These are phyloP conservation scores for Brasenia schreberi DNA, from an alignment of 164 flowering plant genomes.

Conservation along the genomic window DNA sequence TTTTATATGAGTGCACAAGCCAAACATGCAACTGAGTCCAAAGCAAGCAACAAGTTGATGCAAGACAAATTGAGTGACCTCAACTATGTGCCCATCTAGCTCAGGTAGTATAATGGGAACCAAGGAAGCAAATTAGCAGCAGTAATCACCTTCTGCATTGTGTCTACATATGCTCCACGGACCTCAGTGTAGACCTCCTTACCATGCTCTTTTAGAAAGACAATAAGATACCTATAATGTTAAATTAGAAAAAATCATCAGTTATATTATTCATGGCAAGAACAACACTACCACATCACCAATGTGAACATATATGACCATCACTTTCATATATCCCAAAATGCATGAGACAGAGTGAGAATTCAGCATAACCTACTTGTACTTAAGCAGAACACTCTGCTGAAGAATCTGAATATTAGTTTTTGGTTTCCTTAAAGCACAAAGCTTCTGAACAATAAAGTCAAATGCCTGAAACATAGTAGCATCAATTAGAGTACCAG, in stretches of 20 bases:
- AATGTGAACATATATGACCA: no score
- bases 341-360: neutral
- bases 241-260: neutral
- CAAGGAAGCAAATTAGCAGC: neutral
- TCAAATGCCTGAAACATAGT: constrained; percentile 66
- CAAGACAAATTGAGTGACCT: no score
- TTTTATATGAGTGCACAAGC: no score
- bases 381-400: constrained; percentile 87
- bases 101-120: no score
- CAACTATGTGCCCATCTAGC: no score
- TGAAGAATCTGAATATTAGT: constrained; percentile 98
- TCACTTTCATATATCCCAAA: neutral
- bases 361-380: constrained; percentile 51
- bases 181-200: constrained; percentile 79
- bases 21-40: no score
- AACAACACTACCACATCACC: no score
- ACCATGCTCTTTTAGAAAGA: constrained; percentile 90
- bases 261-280: no score
- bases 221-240: constrained; percentile 49
- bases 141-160: constrained; percentile 83
- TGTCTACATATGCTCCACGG: constrained; percentile 85
- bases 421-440: constrained; percentile 93
- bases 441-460: constrained; percentile 87
- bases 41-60: no score
- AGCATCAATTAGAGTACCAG: neutral